Evolutionary conservation across 176 grass and related monocot genomes (phyloP).

Genomic region (Microstegium vimineum): DNA sequence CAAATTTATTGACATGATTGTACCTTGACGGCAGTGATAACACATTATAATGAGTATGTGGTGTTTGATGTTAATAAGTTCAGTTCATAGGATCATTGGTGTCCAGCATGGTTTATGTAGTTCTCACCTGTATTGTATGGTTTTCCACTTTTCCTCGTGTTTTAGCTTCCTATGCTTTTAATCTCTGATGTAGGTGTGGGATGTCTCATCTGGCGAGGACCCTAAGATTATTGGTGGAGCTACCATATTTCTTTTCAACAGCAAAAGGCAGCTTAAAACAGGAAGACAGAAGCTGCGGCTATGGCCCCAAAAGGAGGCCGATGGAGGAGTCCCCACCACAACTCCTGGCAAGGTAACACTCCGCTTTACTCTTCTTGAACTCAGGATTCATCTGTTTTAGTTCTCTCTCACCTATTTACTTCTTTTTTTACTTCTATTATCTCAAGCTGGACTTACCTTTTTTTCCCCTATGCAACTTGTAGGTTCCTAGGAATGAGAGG

Average conservation of each 20-base stretch:
- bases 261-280: conserved; percentile 88
- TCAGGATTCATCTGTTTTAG: neutral
- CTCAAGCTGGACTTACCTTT: neutral
- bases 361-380: neutral
- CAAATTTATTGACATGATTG: neutral
- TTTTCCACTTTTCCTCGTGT: neutral
- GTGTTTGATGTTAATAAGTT: neutral
- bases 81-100: neutral
- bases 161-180: neutral
- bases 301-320: conserved; percentile 72
- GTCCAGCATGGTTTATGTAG: neutral
- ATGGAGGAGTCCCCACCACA: conserved; percentile 77
- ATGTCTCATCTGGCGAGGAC: conserved; percentile 58
- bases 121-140: neutral
- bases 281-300: conserved; percentile 79
- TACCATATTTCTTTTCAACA: conserved; percentile 88
- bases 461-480: neutral
- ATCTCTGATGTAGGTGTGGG: conserved; percentile 60
- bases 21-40: neutral
- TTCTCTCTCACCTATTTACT: neutral
- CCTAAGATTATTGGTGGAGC: conserved; percentile 57
- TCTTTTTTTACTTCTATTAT: conserved; percentile 11
- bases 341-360: conserved; percentile 83
- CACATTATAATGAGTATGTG: neutral
- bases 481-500: conserved; percentile 84